Percentiles rank a stretch among this genome's conserved stretches.
phyloP scores from a whole-genome alignment of 78 protist species.

The Trichosphaerium sp. region DNA sequence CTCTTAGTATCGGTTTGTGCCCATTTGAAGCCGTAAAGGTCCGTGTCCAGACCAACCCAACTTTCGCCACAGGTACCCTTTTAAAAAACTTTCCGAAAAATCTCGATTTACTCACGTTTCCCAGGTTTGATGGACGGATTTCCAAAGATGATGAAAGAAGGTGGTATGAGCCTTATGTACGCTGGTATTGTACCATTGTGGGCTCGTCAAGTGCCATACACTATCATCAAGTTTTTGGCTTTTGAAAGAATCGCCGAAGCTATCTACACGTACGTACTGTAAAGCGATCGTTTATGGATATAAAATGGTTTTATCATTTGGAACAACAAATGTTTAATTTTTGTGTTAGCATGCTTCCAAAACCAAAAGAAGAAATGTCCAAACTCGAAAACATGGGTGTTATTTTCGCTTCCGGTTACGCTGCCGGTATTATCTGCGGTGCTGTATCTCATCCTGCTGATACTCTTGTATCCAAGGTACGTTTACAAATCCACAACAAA shows the following conservation, averaged over 20 bases:
- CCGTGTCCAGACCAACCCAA: constrained; percentile 36
- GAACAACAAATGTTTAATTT: constrained; percentile 11
- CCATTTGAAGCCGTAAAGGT: constrained; percentile 64
- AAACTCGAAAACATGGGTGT: constrained; percentile 46
- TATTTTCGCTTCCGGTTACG: constrained; percentile 73
- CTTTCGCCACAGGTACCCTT: constrained; percentile 6
- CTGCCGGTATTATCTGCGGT: constrained; percentile 78
- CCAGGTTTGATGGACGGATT: neutral
- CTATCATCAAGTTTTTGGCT: constrained; percentile 58
- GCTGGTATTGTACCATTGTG: constrained; percentile 56
- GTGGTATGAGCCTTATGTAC: constrained; percentile 21
- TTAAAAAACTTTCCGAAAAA: constrained; percentile 34
- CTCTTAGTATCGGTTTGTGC: constrained; percentile 62
- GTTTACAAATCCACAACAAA: too few relatives aligned
- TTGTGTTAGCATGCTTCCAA: constrained; percentile 17
- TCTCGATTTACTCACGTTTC: constrained; percentile 14
- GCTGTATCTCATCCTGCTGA: constrained; percentile 92
- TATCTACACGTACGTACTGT: constrained; percentile 9
- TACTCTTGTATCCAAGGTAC: constrained; percentile 56
- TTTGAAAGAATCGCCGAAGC: constrained; percentile 48
- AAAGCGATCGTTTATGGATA: neutral
- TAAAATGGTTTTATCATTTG: too few relatives aligned
- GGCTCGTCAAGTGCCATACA: constrained; percentile 87
- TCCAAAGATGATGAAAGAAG: neutral
- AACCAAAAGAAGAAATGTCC: constrained; percentile 5